These are phyloP conservation scores for Vigna nakashimae DNA, from an alignment of 306 rosid species.

Conservation along the genomic window DNA sequence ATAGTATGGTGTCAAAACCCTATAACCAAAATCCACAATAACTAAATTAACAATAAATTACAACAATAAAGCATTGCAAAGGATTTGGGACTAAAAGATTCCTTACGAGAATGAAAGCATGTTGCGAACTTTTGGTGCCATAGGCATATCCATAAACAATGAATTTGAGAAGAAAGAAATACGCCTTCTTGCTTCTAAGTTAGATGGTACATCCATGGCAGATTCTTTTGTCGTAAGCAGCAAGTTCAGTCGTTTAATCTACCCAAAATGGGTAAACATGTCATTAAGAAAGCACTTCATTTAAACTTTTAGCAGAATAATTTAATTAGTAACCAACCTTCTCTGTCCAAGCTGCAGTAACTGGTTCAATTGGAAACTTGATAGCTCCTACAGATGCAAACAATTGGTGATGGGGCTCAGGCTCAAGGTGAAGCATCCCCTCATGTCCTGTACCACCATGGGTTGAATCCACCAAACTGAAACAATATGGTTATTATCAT, in stretches of 20 bases:
- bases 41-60: conserved; percentile 4
- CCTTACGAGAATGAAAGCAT: conserved; percentile 99
- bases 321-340: conserved; percentile 61
- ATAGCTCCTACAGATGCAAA: conserved; percentile 97
- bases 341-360: conserved; percentile 91
- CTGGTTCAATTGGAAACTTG: conserved; percentile 77
- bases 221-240: conserved; percentile 97
- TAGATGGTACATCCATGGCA: conserved; percentile 98
- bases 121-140: conserved; percentile 98
- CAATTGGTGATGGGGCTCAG: conserved; percentile 75
- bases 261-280: conserved; percentile 35
- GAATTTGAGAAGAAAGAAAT: conserved; percentile 98
- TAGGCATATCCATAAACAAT: conserved; percentile 93
- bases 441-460: conserved; percentile 75
- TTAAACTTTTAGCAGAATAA: conserved; percentile 17
- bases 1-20: conserved; percentile 95
- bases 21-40: conserved; percentile 46
- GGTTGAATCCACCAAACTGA: conserved; percentile 73
- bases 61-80: conserved; percentile 23
- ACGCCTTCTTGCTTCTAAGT: conserved; percentile 97
- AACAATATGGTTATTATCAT: conserved; percentile 41
- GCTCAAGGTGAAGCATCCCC: conserved; percentile 74
- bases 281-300: conserved; percentile 20
- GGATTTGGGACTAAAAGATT: not conserved
- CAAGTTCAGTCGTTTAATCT: conserved; percentile 83